Base-by-base conservation (phyloP, 495 filamentous ascomycete species). In the Lineolata rhizophorae region DNA sequence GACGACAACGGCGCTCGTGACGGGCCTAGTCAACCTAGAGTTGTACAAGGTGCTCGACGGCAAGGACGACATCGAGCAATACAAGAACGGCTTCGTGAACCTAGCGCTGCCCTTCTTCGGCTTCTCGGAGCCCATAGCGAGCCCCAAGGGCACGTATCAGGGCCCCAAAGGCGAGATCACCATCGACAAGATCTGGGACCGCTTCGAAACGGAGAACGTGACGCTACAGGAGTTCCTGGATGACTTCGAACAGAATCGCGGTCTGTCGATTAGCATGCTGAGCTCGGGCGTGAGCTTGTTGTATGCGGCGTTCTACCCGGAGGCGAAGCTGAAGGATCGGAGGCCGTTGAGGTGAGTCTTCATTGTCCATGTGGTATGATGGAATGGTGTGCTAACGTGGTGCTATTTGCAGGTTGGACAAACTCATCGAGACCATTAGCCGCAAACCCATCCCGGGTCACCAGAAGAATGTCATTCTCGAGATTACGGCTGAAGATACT, bases 41-140 rank as follows among this genome's bases (percentile, higher is more conserved):
- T 60, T 95, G 18, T 93, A 77, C 70, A 99, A 99, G 69, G 67
- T 99, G 41, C 61, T 95, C 25, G 90, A 94, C 51, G 87, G 84
- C 43, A 92, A 99, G 60, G 65, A 58, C 11, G 78, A 95, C 40
- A 76, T 94, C 42, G 85, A 93, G 53, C 78, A 94, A 44, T 99
- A 85, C 65, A 95, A 95, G 65, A 99, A 99, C 53, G 90, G 90
- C 16, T 99, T 99, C 50, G 57, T 95, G 51, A 99, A 99, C 58
- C 61, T 99, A 35, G 90, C 90, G 4, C 65, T 99, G 29, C 87
- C 87, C 5, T 94, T 95, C 65, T 83, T 95, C 38, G 85, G 84
- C 13, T 99, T 95, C 66, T 90, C 81, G 52, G 87, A 99, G 54
- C 87, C 87, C 8, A 80, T 99, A 42, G 65, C 69, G 13, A 90